Evolutionary conservation across 768 basidiomycete species (phyloP), one percentile per base, ranked within the genome.

Genomic region (Chalciporus sphaerocephalus): DNA sequence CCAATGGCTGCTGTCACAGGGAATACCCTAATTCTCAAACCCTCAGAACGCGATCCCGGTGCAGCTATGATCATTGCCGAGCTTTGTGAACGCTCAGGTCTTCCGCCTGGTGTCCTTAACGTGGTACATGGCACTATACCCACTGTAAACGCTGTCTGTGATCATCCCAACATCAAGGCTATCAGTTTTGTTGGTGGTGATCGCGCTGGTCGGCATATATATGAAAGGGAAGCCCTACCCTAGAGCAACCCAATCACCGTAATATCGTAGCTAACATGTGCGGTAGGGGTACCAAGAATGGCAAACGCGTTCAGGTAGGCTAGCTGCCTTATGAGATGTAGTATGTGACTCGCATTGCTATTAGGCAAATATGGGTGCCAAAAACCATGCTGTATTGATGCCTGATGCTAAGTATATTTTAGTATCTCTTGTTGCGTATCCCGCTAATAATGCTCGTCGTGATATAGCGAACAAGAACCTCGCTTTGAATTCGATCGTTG

Each of bases 31-130:
- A 77, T 99, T 48, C 73, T 99, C 50, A 99, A 99, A 59, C 95
- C 95, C 16, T 93, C 90, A 2, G 95, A 99, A 64, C 83, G 95
- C 20, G 94, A 96, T 62, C 95, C 95, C 12, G 95, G 95, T 38
- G 95, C 96, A 12, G 86, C 92, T 6, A 93, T 96, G 87, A 95
- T 99, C 44, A 92, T 99, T 50, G 92, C 93, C 24, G 95, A 99
- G 68, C 76, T 97, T 4, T 92, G 90, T 60, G 81, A 90, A 66
- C 81, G 81, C 43, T 92, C 95, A 45, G 86, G 87, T 22, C 69
- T 92, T 24, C 89, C 89, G n/a, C 66, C 81, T 20, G 93, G 94
- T 51, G 92, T 97, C 23, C 70, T 99, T 45, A 94, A 92, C 57
- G 74, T 96, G 38, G 85, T 98, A 12, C 94, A 99, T 57, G 95